Base-by-base conservation (phyloP, 2,329 filamentous ascomycete genomes). In the Trichophyton simii region DNA sequence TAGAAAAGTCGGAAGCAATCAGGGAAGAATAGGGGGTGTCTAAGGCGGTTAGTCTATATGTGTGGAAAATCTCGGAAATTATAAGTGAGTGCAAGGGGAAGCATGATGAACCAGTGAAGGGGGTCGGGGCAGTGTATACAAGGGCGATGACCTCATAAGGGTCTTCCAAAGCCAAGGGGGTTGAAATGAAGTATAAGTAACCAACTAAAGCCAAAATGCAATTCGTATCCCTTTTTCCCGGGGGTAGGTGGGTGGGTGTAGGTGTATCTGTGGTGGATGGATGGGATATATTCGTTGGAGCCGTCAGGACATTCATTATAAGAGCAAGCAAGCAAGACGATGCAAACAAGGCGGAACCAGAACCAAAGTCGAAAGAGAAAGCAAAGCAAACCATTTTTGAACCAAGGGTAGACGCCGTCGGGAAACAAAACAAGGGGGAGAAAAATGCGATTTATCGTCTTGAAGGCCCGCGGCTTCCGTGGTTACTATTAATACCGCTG, bases 401-500 rank as follows among this genome's bases (percentile, higher is more conserved):
- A 50, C 9, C 8, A 50, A 15, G 22, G 13, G 46, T 50, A 55
- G 28, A 34, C 15, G 15, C 20, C 28, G 50, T 15, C 28, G 34
- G 28, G 15, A n/a, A 55, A 34, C 3, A 34, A n/a, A 55, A 55
- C 11, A 38, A 18, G 34, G 48, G 13, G 4, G 22, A 15, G 11
- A 38, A 38, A 4, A 9, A 3, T 36, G 34, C 11, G 34, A 13
- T 38, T 54, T 34, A 54, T 34, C 50, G 50, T 34, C 50, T 54
- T 15, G 50, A 54, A n/a, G 8, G 22, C 18, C 22, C 22, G 28
- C 50, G 50, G 50, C 13, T 15, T 2, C 50, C 50, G 22, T 54
- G 11, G 25, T 48, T 59, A 48, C 18, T 18, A 13, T 59, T 59
- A 7, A 31, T 50, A 20, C 57, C 57, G 63, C 73, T 76, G 68